Evolutionary conservation across 495 filamentous ascomycete species (phyloP), one percentile per base, ranked within the genome.

Genomic region (Penicillium cosmopolitanum): DNA sequence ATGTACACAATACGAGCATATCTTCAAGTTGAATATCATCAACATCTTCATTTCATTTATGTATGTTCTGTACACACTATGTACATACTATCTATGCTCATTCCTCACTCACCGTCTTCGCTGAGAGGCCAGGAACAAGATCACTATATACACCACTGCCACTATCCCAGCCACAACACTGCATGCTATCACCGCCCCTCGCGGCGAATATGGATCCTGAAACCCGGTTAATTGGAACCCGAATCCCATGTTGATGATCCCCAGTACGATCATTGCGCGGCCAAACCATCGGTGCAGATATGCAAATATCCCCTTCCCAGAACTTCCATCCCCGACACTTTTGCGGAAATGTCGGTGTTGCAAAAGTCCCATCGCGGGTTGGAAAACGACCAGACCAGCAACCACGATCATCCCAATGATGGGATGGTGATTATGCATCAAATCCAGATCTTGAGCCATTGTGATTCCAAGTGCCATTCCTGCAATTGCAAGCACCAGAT

Each of bases 281-380:
- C 90, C 90, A 59, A 80, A 84, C 89, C 90, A 92, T 62, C 88
- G 84, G 66, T 93, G 90, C 3, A 73, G 66, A 55, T 85, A 73
- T 13, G 81, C 83, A 68, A 87, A 76, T 3, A 76, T 4, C 9
- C 82, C 82, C 12, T 86, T 86, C 8, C 58, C 46, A 48, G 19
- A 25, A 9, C 21, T 28, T 12, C 46, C 46, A 48, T 48, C 46
- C 6, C 46, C 48, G 19, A 77, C 67, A 3, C 72, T 67, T 58
- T 80, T 81, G 15, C 74, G 40, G 63, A 82, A 77, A 43, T 72
- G 65, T 33, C 53, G 42, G 64, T 93, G 90, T 60, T 93, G 90
- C 3, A 88, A n/a, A 1, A 82, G 62, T 15, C 89, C 90, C 42
- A 89, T 76, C 5, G 82, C 65, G 4, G 87, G 88, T 68, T 93